Base-by-base conservation (phyloP, 169 alveolate genomes). In the Eimeria sp. region DNA sequence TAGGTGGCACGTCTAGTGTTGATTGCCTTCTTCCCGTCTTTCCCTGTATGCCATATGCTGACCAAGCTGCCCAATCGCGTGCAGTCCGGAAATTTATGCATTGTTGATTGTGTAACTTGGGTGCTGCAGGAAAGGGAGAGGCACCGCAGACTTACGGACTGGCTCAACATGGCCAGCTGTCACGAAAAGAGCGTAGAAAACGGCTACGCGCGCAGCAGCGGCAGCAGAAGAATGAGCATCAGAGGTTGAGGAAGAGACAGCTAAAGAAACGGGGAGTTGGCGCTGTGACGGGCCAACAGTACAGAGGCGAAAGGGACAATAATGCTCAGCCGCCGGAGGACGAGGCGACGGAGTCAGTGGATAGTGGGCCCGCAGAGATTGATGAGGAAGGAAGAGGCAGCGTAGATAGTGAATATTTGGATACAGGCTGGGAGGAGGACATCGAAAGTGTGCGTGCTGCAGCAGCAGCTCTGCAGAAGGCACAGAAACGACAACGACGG, bases 201-300 rank as follows among this genome's bases (percentile, higher is more conserved):
- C 93, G 25, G 67, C 93, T 87, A 65, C 93, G 93, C 22, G 49
- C 25, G 57, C 94, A 82, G 88, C 94, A 61, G 75, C 96, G 54
- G 34, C 91, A 82, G 89, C 73, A 82, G 61, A 88, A 93, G 67
- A 30, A 47, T 51, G 94, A 54, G 18, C 87, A 67, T 11, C 92
- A 72, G 54, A 49, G 34, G 89, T 40, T 67, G 14, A 51, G 70
- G 61, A 70, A 65, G 70, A 4, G 57, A 34, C 72, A 70, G 9
- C 73, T 86, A 22, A 40, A 27, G 87, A 58, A 65, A 43, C 72
- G 27, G 51, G 65, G 25, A 58, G 43, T 45, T 49, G 49, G 3
- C 14, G 49, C n/a, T 58, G 83, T 27, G 20, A 25, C 57, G 6
- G 4, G 49, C 10, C 63, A n/a, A 43, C 76, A 30, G 54, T 20